phyloP scores from a whole-genome alignment of 2,329 filamentous ascomycete species.

The Fusarium fracticaudum region DNA sequence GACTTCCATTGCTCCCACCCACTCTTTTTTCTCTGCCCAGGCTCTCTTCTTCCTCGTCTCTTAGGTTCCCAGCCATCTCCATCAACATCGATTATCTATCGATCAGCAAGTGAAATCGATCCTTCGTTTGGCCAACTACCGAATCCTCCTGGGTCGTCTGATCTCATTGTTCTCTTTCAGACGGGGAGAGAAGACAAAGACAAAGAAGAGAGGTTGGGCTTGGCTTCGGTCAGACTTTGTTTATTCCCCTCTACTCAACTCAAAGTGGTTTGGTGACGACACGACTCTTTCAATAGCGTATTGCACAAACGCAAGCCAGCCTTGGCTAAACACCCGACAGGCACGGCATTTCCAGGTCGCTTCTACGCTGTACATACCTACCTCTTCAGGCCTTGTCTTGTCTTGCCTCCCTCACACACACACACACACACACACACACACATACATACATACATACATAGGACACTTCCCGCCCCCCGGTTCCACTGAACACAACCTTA shows the following conservation, averaged over 20 bases:
- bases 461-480: slow-evolving; percentile 17
- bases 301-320: slow-evolving; percentile 28
- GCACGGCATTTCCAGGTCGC: not conserved
- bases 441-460: slow-evolving; percentile 1
- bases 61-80: slow-evolving; percentile 5
- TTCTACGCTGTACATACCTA: not conserved
- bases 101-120: not conserved
- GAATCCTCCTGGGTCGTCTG: not conserved
- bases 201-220: slow-evolving; percentile 21
- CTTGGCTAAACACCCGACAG: slow-evolving; percentile 25
- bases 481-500: slow-evolving; percentile 27
- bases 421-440: slow-evolving; percentile 6
- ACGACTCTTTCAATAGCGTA: slow-evolving; percentile 37
- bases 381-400: not conserved
- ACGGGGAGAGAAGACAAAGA: not conserved
- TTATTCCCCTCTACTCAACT: slow-evolving; percentile 7
- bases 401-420: slow-evolving; percentile 10
- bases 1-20: slow-evolving; percentile 1
- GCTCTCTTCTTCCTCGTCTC: not conserved
- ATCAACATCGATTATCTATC: slow-evolving; percentile 7
- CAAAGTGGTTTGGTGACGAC: slow-evolving; percentile 36
- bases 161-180: not conserved
- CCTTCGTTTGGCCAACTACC: not conserved
- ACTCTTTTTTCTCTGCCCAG: not conserved
- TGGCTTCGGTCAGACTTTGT: slow-evolving; percentile 6